phyloP scores from a whole-genome alignment of 169 alveolate species.

The Plasmodium gaboni region DNA sequence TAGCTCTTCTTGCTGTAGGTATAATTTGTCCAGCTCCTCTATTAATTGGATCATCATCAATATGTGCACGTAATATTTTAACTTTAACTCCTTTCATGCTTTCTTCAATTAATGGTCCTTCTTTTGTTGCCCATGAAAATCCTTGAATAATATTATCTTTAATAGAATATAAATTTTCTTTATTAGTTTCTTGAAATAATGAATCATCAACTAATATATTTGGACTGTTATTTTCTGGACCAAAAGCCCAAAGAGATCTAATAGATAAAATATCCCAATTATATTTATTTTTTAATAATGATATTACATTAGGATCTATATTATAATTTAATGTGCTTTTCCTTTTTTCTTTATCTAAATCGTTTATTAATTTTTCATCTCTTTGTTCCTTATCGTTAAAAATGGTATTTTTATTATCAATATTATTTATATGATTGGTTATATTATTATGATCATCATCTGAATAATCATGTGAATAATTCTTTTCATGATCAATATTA shows the following conservation, averaged over 20 bases:
- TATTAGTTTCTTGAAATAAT: slow-evolving; percentile 94
- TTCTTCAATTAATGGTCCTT: slow-evolving; percentile 99
- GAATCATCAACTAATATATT: slow-evolving; percentile 97
- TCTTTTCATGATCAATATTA: neutral
- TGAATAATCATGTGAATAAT: neutral
- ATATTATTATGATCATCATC: neutral
- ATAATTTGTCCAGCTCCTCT: slow-evolving; percentile 99
- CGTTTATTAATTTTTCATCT: slow-evolving; percentile 79
- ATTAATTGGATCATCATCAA: slow-evolving; percentile 92
- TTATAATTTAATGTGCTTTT: slow-evolving; percentile 59
- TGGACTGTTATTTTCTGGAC: slow-evolving; percentile 95
- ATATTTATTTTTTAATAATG: slow-evolving; percentile 89
- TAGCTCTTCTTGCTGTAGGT: slow-evolving; percentile 97
- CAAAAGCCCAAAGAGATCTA: slow-evolving; percentile 98
- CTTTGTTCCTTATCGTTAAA: slow-evolving; percentile 87
- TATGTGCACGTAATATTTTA: slow-evolving; percentile 90
- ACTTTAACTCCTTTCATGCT: slow-evolving; percentile 93
- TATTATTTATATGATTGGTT: slow-evolving; percentile 77
- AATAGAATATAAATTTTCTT: slow-evolving; percentile 83
- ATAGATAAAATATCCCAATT: slow-evolving; percentile 98
- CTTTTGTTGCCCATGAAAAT: slow-evolving; percentile 99
- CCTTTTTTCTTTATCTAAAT: slow-evolving; percentile 66
- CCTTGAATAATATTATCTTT: slow-evolving; percentile 95
- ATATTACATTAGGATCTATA: slow-evolving; percentile 73
- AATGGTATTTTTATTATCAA: slow-evolving; percentile 86